Evolutionary conservation across 441 rosid genomes (phyloP), one percentile per base, ranked within the genome.

Genomic region (Mallotus japonicus): DNA sequence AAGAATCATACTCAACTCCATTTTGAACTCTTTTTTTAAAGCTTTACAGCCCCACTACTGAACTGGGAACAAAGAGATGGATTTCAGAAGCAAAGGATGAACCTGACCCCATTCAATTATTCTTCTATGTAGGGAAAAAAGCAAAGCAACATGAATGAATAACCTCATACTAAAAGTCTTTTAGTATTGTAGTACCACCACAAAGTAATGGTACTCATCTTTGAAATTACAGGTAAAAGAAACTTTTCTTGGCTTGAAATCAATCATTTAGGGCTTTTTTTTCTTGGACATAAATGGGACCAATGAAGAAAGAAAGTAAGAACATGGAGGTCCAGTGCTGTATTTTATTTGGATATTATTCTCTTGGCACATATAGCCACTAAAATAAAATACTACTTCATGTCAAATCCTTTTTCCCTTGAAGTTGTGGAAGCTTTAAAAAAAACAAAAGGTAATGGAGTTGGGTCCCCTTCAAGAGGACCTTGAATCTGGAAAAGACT

Each of bases 321-420:
- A 73, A 69, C 75, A 80, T 37, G 80, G 67, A 76, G 83, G 78
- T 69, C 82, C 79, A 73, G 42, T 37, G 22, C 47, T 1, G 51
- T 37, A n/a, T 60, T 4, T 49, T 6, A 44, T 58, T 28, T 69
- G 46, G 76, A 67, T 66, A 58, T 66, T 58, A 72, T 67, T 71
- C 76, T 70, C 76, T 51, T 78, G 34, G 11, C 55, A 6, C 22
- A 17, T 20, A 17, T 20, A 47, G 12, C 19, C 70, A 55, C 34
- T 59, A 8, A 61, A 44, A 12, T 40, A 37, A 44, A 51, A 32
- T 24, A 61, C 57, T 28, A 4, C 59, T 16, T 14, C 20, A 12
- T 69, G 40, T 53, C 49, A 62, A 75, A 44, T 50, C 58, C 70
- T 28, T 67, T 40, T 60, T 34, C 76, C 67, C 57, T 67, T 2